Percentiles rank a stretch among this genome's conserved stretches.
Conservation (phyloP, 2,329 filamentous ascomycete species). For the Talaromyces sp. region DNA sequence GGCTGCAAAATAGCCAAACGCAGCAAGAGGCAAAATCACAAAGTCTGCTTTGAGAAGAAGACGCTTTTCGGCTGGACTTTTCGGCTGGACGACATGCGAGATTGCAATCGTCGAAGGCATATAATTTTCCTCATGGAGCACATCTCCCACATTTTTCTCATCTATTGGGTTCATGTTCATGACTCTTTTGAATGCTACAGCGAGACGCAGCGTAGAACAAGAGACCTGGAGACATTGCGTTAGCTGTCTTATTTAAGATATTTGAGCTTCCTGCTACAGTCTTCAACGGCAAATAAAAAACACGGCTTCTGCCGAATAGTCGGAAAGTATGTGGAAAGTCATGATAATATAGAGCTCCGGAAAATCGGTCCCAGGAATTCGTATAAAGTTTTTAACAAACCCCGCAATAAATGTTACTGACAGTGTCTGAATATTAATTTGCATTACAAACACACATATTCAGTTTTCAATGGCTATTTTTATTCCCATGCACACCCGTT, state of each 20-base stretch:
- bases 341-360: neutral
- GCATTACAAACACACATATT: neutral
- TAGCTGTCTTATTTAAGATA: neutral
- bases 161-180: neutral
- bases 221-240: neutral
- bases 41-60: neutral
- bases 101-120: neutral
- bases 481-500: neutral
- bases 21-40: neutral
- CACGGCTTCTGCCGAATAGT: neutral
- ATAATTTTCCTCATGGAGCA: neutral
- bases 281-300: neutral
- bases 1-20: neutral
- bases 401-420: neutral
- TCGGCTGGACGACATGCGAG: neutral
- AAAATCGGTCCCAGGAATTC: neutral
- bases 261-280: neutral
- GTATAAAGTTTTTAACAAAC: neutral
- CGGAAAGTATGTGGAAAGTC: neutral
- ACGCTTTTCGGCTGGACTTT: neutral
- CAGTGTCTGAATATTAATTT: neutral
- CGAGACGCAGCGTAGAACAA: neutral
- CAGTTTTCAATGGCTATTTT: neutral
- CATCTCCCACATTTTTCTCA: neutral
- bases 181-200: neutral